Evolutionary conservation across 1,284 basidiomycete species (phyloP), one percentile per base, ranked within the genome.

Genomic region (Sanghuangporus sanghuang): DNA sequence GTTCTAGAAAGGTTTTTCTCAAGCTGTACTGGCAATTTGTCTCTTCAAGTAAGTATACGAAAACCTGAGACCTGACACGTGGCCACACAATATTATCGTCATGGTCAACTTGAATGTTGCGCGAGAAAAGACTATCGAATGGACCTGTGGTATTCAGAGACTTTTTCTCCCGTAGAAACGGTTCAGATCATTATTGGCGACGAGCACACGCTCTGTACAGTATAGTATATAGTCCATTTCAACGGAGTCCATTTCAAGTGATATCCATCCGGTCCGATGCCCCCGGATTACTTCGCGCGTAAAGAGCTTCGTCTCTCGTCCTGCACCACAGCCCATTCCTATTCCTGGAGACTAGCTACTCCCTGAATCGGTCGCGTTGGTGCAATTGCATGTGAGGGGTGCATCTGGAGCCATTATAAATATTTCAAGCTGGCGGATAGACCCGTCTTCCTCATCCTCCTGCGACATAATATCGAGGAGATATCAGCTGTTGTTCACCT

Each of bases 401-500:
- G 52, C 50, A 36, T 65, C 64, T 18, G 64, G 64, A n/a, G 50
- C 42, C 60, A 65, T 65, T 14, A 65, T 55, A 55, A 59, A 65
- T 27, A 65, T 48, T 27, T 65, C 60, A 8, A 65, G 39, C n/a
- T 57, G 46, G 21, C 53, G 46, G 36, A 65, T 56, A 35, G 60
- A 58, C 8, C 64, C 64, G 42, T 65, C 64, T 12, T 65, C 64
- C 16, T 65, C 64, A 39, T 59, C 49, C 18, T 65, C 60, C 64
- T 65, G 27, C 23, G 16, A 16, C 5, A 35, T 16, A 11, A 59
- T 35, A 14, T 53, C 6, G 9, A 38, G 44, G n/a, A 32, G 27
- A 32, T 32, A 21, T 60, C 9, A 60, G 48, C 27, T 27, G 11
- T 6, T 39, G 18, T 49, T 23, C 39, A 3, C 32, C 40, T 27